Base-by-base conservation (phyloP, 805 yeast genomes). In the Teunomyces pallodes region DNA sequence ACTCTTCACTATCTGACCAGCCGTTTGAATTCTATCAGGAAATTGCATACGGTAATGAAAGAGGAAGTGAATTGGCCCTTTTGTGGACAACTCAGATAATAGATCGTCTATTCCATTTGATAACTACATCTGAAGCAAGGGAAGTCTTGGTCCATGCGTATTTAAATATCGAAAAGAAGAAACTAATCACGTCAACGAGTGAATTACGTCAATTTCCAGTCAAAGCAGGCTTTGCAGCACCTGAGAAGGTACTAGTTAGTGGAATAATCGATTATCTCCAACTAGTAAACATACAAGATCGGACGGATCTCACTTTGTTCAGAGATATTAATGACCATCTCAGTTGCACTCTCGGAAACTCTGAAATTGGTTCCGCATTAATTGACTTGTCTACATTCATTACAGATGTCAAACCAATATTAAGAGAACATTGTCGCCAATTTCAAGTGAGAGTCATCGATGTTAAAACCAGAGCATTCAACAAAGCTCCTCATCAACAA, bases 181-280 rank as follows among this genome's bases (percentile, higher is more conserved):
- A 31, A 7, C 57, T 68, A 20, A 46, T 54, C 3, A 46, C 52
- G 0, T 30, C 43, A 3, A 39, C 27, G 2, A 45, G 43, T 3
- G 46, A 38, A n/a, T 16, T 47, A 9, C 38, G n/a, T 5, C 5
- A 12, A 7, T n/a, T 24, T 26, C 45, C 47, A 5, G 17, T 30
- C 5, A 42, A 30, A 12, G 5, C 24, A 7, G 48, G 40, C 3
- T 16, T 10, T 9, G 29, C 28, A 13, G 43, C 38, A 16, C 12
- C 40, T 46, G 16, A 16, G 16, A 49, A 50, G 42, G 69, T 81
- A 1, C 60, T 83, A 17, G 72, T 84, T 5, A 82, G 87, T 58
- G 94, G 91, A 1, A 69, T 86, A 1, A 76, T 84, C 24, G 91
- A 85, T 61, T 76, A 76, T 50, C 50, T 83, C 13, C 48, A 49